Conservation (phyloP, 768 basidiomycete species). For the Sutorius australiensis region DNA sequence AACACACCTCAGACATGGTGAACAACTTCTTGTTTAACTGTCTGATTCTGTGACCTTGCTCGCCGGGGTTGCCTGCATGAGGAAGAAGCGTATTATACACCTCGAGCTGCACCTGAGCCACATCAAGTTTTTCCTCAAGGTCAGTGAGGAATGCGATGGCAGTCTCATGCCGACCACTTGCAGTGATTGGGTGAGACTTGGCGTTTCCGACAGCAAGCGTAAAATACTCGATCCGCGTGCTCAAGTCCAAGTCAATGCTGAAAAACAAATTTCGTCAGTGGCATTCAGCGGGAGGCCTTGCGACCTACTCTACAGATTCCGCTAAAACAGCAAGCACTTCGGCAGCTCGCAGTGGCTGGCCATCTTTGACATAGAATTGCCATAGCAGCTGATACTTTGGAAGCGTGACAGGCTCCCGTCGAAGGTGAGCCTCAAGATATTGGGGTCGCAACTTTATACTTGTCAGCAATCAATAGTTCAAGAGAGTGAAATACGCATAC, state of each 20-base stretch:
- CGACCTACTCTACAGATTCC: constrained; percentile 72
- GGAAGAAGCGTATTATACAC: constrained; percentile 66
- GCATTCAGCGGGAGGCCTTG: background rate
- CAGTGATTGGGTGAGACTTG: constrained; percentile 86
- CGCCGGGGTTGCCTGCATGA: constrained; percentile 56
- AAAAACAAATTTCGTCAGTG: constrained; percentile 1
- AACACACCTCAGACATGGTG: constrained; percentile 78
- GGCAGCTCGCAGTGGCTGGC: constrained; percentile 83
- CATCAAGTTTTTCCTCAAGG: constrained; percentile 94
- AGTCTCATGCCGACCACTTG: constrained; percentile 73
- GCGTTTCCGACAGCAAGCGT: constrained; percentile 94
- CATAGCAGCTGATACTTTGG: constrained; percentile 87
- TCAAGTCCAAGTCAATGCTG: constrained; percentile 67
- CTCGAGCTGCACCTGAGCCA: constrained; percentile 95
- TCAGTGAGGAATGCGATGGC: constrained; percentile 95
- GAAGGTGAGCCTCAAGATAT: constrained; percentile 86
- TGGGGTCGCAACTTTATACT: constrained; percentile 68
- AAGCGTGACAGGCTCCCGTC: constrained; percentile 72
- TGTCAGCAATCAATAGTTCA: constrained; percentile 9
- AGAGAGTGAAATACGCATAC: constrained; percentile 40
- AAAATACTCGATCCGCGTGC: constrained; percentile 82
- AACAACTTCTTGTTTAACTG: constrained; percentile 59
- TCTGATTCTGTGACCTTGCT: constrained; percentile 60
- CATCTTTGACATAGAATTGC: constrained; percentile 96
- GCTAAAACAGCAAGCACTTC: constrained; percentile 80